Conservation (phyloP, 1,284 basidiomycete species). For the Phaffia rhodozyma region DNA sequence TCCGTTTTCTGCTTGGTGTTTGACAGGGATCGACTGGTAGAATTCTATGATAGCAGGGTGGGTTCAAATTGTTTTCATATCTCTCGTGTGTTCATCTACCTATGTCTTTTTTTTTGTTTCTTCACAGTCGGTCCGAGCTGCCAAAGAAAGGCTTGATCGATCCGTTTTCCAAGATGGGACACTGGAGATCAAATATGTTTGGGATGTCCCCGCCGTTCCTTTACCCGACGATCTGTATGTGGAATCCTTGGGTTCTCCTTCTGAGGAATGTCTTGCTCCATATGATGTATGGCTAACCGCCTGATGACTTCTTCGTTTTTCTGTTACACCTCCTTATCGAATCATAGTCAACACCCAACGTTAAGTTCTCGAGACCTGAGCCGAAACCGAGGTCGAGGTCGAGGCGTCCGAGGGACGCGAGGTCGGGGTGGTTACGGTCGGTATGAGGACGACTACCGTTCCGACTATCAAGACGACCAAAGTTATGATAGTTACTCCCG, state of each 20-base stretch:
- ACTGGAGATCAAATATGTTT: conserved; percentile 78
- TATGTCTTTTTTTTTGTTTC: conserved; percentile 19
- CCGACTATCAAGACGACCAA: not conserved
- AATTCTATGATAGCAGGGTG: conserved; percentile 77
- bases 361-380: not conserved
- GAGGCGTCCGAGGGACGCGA: conserved; percentile 2
- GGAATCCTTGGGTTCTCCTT: not conserved
- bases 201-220: conserved; percentile 44
- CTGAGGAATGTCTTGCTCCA: not conserved
- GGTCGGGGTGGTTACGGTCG: not conserved
- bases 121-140: conserved; percentile 55
- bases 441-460: not conserved
- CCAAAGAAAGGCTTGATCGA: conserved; percentile 65
- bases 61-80: conserved; percentile 22
- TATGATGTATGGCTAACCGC: not conserved
- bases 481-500: not conserved
- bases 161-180: conserved; percentile 69
- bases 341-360: conserved; percentile 18
- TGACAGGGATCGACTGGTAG: conserved; percentile 64
- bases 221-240: conserved; percentile 16
- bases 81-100: not conserved
- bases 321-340: not conserved
- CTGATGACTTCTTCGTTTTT: not conserved
- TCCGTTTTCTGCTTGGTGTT: conserved; percentile 7
- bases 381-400: not conserved